Evolutionary conservation across 2,329 filamentous ascomycete genomes (phyloP).

Genomic region (Diaporthe velutina): DNA sequence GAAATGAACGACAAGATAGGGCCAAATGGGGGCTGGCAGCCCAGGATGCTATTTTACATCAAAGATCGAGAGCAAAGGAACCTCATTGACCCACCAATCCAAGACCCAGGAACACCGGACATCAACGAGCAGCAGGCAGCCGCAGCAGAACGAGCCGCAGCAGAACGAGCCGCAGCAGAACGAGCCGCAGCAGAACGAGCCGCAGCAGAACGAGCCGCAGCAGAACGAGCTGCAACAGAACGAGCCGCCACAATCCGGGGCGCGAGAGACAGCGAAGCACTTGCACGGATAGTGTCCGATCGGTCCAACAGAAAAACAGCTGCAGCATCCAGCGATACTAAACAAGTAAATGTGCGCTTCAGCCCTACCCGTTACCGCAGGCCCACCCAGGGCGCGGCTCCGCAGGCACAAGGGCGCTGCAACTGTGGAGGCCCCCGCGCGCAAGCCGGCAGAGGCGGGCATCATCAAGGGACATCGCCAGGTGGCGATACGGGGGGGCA

Average conservation of each 20-base stretch:
- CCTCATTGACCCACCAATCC: not conserved
- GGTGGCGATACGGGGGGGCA: slow-evolving; percentile 47
- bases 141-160: too few species aligned
- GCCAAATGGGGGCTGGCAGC: not conserved
- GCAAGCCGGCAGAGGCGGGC: slow-evolving; percentile 40
- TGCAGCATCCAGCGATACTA: not conserved
- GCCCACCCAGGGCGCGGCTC: not conserved
- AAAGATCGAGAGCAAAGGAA: not conserved
- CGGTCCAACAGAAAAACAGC: not conserved
- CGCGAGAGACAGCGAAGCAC: not conserved
- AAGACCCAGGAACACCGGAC: too few species aligned
- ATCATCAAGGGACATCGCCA: slow-evolving; percentile 46
- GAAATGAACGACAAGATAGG: not conserved
- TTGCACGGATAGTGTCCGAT: too few species aligned
- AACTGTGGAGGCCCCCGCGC: not conserved
- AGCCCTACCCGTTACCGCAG: not conserved
- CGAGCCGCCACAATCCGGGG: too few species aligned
- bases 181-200: too few species aligned
- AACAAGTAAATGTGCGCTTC: not conserved
- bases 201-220: too few species aligned
- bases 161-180: too few species aligned
- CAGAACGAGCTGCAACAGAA: too few species aligned
- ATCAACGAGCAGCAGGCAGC: not conserved
- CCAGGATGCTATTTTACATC: not conserved
- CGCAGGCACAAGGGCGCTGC: slow-evolving; percentile 10